Conservation (phyloP, 2,329 filamentous ascomycete genomes). For the Colletotrichum sublineola region DNA sequence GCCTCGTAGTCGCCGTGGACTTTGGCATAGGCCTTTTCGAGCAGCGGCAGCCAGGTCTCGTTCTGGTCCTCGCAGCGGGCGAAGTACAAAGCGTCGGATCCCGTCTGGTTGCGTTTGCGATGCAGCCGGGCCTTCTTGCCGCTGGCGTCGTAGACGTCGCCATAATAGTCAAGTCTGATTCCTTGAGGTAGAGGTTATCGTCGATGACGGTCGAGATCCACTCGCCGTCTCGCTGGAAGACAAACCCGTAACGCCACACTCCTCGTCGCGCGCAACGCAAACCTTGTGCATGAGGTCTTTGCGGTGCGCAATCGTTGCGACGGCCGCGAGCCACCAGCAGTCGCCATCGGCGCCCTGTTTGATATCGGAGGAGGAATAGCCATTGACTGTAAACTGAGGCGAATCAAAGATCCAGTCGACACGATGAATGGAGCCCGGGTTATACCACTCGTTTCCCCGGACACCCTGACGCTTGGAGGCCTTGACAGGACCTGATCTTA, state of each 20-base stretch:
- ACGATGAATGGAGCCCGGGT: slow-evolving; percentile 57
- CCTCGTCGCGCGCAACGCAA: slow-evolving; percentile 76
- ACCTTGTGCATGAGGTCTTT: slow-evolving; percentile 74
- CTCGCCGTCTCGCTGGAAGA: slow-evolving; percentile 78
- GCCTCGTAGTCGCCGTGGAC: slow-evolving; percentile 79
- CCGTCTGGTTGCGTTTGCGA: slow-evolving; percentile 73
- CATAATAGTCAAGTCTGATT: slow-evolving; percentile 44
- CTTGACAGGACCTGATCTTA: neutral
- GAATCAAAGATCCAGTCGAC: slow-evolving; percentile 59
- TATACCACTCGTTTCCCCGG: slow-evolving; percentile 43
- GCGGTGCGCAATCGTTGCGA: slow-evolving; percentile 77
- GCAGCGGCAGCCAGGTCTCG: slow-evolving; percentile 80
- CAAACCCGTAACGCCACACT: slow-evolving; percentile 78
- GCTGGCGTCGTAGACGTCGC: slow-evolving; percentile 54
- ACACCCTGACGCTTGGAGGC: slow-evolving; percentile 31
- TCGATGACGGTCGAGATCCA: slow-evolving; percentile 81
- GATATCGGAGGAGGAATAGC: slow-evolving; percentile 57
- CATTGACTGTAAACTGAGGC: slow-evolving; percentile 56
- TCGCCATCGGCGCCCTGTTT: slow-evolving; percentile 69
- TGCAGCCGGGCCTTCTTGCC: slow-evolving; percentile 71
- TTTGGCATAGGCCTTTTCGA: slow-evolving; percentile 85
- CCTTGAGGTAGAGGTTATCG: slow-evolving; percentile 66
- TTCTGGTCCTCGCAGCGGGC: slow-evolving; percentile 76
- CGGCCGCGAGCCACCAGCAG: slow-evolving; percentile 80
- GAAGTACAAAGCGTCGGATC: slow-evolving; percentile 78